These are phyloP conservation scores for Favolaschia claudopus DNA, from an alignment of 768 basidiomycete genomes.

Conservation along the genomic window DNA sequence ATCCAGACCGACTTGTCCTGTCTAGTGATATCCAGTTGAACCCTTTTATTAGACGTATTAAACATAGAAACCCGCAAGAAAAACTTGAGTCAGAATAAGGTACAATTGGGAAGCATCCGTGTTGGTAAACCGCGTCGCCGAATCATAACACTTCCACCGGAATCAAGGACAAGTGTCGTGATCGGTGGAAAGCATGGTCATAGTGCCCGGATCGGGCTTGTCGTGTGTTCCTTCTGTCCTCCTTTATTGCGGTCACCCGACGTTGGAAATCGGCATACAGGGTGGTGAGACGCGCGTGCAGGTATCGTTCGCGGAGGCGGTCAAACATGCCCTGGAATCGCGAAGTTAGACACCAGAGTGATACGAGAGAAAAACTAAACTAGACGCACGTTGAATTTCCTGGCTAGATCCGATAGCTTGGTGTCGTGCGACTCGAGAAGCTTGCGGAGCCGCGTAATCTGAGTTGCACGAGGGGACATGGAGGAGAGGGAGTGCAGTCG, in stretches of 20 bases:
- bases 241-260: background rate
- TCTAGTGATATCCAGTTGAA: too few relatives aligned
- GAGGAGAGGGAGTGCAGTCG: constrained; percentile 18
- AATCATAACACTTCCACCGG: constrained; percentile 16
- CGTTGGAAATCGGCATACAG: constrained; percentile 9
- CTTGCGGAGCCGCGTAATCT: constrained; percentile 2
- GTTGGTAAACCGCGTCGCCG: too few relatives aligned
- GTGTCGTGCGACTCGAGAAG: constrained; percentile 14
- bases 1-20: too few relatives aligned
- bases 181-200: background rate
- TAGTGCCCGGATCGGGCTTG: background rate
- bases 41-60: too few relatives aligned
- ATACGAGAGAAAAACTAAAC: background rate
- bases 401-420: constrained; percentile 22
- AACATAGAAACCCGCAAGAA: too few relatives aligned
- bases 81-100: too few relatives aligned
- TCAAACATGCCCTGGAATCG: constrained; percentile 26
- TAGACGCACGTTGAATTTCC: constrained; percentile 22
- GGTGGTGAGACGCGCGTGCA: background rate
- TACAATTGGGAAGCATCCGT: too few relatives aligned
- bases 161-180: constrained; percentile 8
- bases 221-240: constrained; percentile 11
- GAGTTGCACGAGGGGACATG: constrained; percentile 8
- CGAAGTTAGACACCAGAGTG: too few relatives aligned
- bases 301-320: constrained; percentile 10